A percentile compares a stretch with the other conserved stretches of the same genome.
Evolutionary conservation across 345 rosid genomes (phyloP).

Genomic region (Lepidium didymum): DNA sequence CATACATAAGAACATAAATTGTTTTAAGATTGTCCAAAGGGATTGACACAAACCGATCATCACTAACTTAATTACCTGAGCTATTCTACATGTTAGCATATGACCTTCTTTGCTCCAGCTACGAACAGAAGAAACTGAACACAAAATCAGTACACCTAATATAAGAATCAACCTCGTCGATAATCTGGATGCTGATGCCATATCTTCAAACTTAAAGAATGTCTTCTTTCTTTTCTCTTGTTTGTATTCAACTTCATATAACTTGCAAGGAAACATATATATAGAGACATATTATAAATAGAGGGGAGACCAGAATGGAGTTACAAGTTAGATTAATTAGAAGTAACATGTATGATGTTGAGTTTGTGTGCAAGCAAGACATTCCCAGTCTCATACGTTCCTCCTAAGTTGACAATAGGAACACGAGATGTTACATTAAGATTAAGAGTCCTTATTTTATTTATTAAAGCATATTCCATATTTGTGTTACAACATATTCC

Average conservation of each 20-base stretch:
- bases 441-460: background rate
- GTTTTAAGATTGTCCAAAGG: background rate
- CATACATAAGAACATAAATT: background rate
- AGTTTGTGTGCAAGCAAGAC: conserved; percentile 58
- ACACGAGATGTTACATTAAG: conserved; percentile 9
- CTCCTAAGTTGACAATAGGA: conserved; percentile 4
- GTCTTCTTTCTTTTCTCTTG: background rate
- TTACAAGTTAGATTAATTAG: background rate
- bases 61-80: conserved; percentile 52
- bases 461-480: background rate
- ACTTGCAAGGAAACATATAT: background rate
- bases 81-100: conserved; percentile 71
- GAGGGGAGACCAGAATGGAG: conserved; percentile 12
- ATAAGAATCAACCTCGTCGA: conserved; percentile 20
- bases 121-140: conserved; percentile 32
- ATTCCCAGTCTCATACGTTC: conserved; percentile 29
- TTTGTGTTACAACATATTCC: conserved; percentile 9
- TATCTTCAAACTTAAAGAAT: background rate
- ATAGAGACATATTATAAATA: background rate
- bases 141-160: conserved; percentile 26
- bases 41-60: background rate
- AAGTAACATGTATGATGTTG: conserved; percentile 20
- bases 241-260: background rate
- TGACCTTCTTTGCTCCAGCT: conserved; percentile 99
- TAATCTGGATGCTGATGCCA: conserved; percentile 16